Percentiles rank a stretch among this genome's conserved stretches.
Conservation (phyloP, 441 rosid species). For the Omphalea diandra region DNA sequence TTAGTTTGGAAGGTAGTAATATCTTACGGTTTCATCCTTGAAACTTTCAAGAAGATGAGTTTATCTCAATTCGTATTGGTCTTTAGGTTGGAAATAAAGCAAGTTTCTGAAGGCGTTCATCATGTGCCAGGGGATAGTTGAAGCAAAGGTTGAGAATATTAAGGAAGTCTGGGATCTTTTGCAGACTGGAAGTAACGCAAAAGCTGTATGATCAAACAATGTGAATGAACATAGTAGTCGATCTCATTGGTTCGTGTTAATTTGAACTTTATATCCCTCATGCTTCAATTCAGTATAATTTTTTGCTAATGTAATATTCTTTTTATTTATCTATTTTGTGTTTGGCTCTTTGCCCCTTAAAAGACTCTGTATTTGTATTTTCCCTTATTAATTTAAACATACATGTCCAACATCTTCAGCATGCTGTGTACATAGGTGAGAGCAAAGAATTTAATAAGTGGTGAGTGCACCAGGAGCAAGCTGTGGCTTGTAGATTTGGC, state of each 20-base stretch:
- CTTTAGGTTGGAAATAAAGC: slow-evolving; percentile 73
- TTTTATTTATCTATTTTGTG: slow-evolving; percentile 4
- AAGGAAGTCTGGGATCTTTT: slow-evolving; percentile 77
- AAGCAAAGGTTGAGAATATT: slow-evolving; percentile 64
- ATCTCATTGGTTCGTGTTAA: slow-evolving; percentile 64
- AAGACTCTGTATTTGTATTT: neutral
- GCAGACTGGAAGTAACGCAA: slow-evolving; percentile 72
- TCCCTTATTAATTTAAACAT: neutral
- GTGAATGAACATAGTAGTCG: slow-evolving; percentile 90
- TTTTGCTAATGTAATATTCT: neutral
- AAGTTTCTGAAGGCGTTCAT: slow-evolving; percentile 66
- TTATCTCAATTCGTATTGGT: neutral
- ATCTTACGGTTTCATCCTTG: neutral
- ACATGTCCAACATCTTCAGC: slow-evolving; percentile 39
- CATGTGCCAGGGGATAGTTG: slow-evolving; percentile 76
- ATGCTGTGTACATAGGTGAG: slow-evolving; percentile 79
- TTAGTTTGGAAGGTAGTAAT: neutral
- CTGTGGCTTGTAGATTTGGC: slow-evolving; percentile 96
- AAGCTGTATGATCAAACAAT: slow-evolving; percentile 79
- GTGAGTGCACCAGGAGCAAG: slow-evolving; percentile 77
- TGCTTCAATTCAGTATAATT: neutral
- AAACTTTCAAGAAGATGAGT: slow-evolving; percentile 8
- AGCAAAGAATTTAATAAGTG: slow-evolving; percentile 65
- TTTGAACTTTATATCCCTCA: neutral
- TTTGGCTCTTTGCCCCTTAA: neutral